Percentiles rank a stretch among this genome's conserved stretches.
Evolutionary conservation across 345 rosid genomes (phyloP).

Genomic region (Balakata baccata): DNA sequence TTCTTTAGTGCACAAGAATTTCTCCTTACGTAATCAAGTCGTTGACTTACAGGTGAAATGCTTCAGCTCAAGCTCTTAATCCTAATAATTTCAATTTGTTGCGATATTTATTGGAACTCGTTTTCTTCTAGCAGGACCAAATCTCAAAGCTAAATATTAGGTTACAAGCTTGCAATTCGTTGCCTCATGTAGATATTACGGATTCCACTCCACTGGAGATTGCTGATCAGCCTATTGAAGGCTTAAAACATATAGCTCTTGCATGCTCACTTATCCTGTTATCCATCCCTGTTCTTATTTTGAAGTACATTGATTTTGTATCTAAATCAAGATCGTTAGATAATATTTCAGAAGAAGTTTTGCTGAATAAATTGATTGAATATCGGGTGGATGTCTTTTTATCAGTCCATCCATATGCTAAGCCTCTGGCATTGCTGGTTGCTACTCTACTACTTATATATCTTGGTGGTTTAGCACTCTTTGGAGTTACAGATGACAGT

Average conservation of each 20-base stretch:
- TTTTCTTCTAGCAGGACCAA: constrained; percentile 42
- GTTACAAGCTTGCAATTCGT: constrained; percentile 44
- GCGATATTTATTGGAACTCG: constrained; percentile 8
- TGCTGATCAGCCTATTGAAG: constrained; percentile 26
- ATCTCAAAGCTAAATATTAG: constrained; percentile 32
- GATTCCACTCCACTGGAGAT: constrained; percentile 23
- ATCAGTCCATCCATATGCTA: constrained; percentile 68
- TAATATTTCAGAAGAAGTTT: constrained; percentile 45
- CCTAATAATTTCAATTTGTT: not conserved
- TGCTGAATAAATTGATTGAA: constrained; percentile 54
- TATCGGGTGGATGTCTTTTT: constrained; percentile 48
- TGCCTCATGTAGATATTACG: constrained; percentile 23
- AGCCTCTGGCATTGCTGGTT: constrained; percentile 57
- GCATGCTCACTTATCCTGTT: constrained; percentile 42
- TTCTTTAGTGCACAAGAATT: constrained; percentile 53
- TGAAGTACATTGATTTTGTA: constrained; percentile 48
- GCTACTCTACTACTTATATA: constrained; percentile 61
- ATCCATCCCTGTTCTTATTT: constrained; percentile 42
- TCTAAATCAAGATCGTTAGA: constrained; percentile 49
- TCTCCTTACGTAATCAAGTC: constrained; percentile 47
- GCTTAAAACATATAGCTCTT: constrained; percentile 50
- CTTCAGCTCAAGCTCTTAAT: not conserved
- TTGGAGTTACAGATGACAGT: constrained; percentile 55
- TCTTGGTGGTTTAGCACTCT: constrained; percentile 67
- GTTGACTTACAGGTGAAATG: constrained; percentile 46